Percentiles rank a stretch among this genome's conserved stretches.
Evolutionary conservation across 352 stramenopile genomes (phyloP).

Genomic region (Phytophthora melonis): DNA sequence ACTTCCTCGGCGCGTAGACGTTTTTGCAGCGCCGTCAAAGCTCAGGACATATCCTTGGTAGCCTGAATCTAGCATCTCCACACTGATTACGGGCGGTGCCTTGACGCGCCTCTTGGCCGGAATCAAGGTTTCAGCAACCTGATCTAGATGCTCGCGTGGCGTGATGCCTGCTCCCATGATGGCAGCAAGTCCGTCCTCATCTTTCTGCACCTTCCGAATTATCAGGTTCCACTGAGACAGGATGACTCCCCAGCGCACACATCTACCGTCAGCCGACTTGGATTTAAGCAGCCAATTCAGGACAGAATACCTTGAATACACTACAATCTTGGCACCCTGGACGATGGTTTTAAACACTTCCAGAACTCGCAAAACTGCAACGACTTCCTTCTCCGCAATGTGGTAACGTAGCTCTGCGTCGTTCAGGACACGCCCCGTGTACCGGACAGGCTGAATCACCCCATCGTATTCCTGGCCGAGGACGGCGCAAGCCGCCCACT

Average conservation of each 20-base stretch:
- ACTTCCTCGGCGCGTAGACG: background rate
- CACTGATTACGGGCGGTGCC: constrained; percentile 1
- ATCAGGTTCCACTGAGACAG: background rate
- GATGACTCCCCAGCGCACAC: background rate
- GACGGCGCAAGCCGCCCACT: no score
- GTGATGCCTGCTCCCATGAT: background rate
- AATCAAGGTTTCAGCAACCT: background rate
- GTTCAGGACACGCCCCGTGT: no score
- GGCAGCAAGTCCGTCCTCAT: constrained; percentile 2
- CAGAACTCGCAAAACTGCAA: no score
- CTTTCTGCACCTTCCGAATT: constrained; percentile 1
- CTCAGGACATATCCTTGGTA: constrained; percentile 1
- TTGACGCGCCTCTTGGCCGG: background rate
- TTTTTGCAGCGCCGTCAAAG: constrained; percentile 8
- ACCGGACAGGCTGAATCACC: no score
- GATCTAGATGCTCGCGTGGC: background rate
- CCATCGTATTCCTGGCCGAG: no score
- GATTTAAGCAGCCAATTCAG: constrained; percentile 2
- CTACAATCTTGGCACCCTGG: background rate
- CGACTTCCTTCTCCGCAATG: no score
- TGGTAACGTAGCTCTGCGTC: no score
- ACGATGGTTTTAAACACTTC: background rate
- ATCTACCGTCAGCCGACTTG: background rate
- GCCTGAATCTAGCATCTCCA: constrained; percentile 1
- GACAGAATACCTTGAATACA: constrained; percentile 4